Conservation (phyloP, 352 stramenopile genomes). For the Phytophthora capsici region DNA sequence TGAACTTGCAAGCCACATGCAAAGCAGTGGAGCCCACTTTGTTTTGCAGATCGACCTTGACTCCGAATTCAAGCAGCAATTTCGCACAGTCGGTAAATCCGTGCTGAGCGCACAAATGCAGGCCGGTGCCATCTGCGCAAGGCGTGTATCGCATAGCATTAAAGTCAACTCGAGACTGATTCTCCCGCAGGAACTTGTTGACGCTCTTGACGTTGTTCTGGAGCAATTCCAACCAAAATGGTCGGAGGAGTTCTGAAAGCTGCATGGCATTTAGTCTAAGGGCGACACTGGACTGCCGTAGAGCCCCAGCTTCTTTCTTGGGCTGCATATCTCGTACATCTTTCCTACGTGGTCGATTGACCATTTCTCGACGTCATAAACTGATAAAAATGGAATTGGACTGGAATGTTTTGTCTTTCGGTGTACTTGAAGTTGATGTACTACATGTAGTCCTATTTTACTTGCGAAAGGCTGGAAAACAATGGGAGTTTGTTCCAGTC, state of each 20-base stretch:
- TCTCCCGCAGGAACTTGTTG: conserved; percentile 47
- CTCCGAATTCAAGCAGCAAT: conserved; percentile 45
- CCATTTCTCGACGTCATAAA: conserved; percentile 1
- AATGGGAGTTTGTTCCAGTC: background rate
- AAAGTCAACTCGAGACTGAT: conserved; percentile 51
- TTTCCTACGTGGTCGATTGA: conserved; percentile 14
- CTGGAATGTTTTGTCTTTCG: no score
- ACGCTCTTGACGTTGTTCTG: conserved; percentile 57
- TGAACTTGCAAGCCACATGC: conserved; percentile 65
- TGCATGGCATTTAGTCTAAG: conserved; percentile 54
- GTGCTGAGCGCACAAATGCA: conserved; percentile 69
- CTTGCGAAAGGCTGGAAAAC: background rate
- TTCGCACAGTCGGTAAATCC: conserved; percentile 47
- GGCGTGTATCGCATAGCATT: conserved; percentile 43
- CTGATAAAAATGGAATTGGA: conserved; percentile 23
- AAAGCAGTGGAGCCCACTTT: conserved; percentile 66
- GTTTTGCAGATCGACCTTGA: conserved; percentile 49
- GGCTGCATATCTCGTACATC: conserved; percentile 1
- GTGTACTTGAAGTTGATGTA: no score
- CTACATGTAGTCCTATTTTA: no score
- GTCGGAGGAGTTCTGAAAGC: conserved; percentile 46
- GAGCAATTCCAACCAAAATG: conserved; percentile 59
- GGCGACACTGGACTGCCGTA: background rate
- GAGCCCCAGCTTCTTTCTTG: background rate
- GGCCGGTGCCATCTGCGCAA: conserved; percentile 47